A percentile compares a stretch with the other conserved stretches of the same genome.
Conservation (phyloP, 2,329 filamentous ascomycete species). For the Celoporthe dispersa region DNA sequence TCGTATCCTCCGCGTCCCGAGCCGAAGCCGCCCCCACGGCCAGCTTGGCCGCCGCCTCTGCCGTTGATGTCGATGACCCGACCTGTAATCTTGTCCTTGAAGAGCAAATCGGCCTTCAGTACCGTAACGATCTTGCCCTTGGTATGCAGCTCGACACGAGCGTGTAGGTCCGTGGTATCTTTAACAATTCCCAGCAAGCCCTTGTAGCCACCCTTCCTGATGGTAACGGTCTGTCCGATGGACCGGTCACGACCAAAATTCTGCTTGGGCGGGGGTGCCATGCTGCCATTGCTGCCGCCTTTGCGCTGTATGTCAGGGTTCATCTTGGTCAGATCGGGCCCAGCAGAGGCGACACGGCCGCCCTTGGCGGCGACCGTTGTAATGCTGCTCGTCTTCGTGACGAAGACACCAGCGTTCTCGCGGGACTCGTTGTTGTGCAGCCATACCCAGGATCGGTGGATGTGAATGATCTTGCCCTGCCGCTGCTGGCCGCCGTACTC, state of each 20-base stretch:
- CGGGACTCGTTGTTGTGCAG: constrained; percentile 81
- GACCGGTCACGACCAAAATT: constrained; percentile 80
- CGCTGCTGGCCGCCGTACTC: constrained; percentile 86
- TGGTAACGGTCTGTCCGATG: constrained; percentile 88
- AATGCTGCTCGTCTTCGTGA: constrained; percentile 83
- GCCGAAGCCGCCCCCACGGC: constrained; percentile 46
- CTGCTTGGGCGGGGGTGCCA: constrained; percentile 66
- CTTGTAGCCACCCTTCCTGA: constrained; percentile 88
- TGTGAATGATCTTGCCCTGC: constrained; percentile 88
- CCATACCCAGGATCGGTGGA: constrained; percentile 92
- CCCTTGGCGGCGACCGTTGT: constrained; percentile 94
- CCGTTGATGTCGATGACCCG: constrained; percentile 73
- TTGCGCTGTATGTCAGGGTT: constrained; percentile 86
- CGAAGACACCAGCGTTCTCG: constrained; percentile 89
- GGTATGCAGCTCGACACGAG: constrained; percentile 89
- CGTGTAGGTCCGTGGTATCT: constrained; percentile 84
- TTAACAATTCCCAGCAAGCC: constrained; percentile 94
- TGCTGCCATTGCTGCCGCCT: constrained; percentile 56
- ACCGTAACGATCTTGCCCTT: constrained; percentile 92
- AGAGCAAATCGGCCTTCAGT: constrained; percentile 77
- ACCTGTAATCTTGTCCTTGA: constrained; percentile 84
- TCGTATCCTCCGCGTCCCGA: constrained; percentile 35
- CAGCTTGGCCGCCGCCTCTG: constrained; percentile 46
- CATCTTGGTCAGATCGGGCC: constrained; percentile 86
- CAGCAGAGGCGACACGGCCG: constrained; percentile 71